Evolutionary conservation across 768 basidiomycete genomes (phyloP), one percentile per base, ranked within the genome.

Genomic region (Kwoniella pini): DNA sequence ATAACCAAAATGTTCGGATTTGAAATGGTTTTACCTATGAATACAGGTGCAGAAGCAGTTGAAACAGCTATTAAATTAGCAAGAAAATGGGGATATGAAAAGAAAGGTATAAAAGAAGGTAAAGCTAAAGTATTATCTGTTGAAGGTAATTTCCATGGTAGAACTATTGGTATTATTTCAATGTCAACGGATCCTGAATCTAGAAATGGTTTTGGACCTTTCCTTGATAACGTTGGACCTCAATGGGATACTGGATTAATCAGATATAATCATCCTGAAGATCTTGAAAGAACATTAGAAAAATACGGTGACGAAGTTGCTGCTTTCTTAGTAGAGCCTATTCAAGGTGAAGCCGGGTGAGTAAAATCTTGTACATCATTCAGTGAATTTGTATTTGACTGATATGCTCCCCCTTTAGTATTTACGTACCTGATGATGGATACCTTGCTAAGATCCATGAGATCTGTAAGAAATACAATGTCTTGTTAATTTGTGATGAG

Each of bases 341-440:
- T 99, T 63, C 96, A 99, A 77, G 95, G 95, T n/a, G 95, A 97
- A 80, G 95, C 95, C 17, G 94, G 92, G 90, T 91, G 76, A 44
- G 89, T 81, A 7, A 22, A 27, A 22, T 17, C 44, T n/a, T n/a
- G n/a, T n/a, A n/a, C n/a, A n/a, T n/a, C n/a, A 10, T 10, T 42
- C 11, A 17, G 21, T 39, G 38, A 40, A 40, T 26, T 17, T 33
- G 31, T 45, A 12, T 2, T 5, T 1, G 10, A n/a, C 28, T 27
- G 12, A 11, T 10, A 9, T n/a, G n/a, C n/a, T n/a, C n/a, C n/a
- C n/a, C n/a, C n/a, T n/a, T n/a, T 71, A 92, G 93, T 11, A 95
- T 99, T 67, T 86, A 97, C 60, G 90, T 98, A 11, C 96, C 96
- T 0, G 87, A 88, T 1, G 82, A 84, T 7, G 93, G 93, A 4